Conservation (phyloP, 139 green algal species). For the Pseudopediastrum boryanum region DNA sequence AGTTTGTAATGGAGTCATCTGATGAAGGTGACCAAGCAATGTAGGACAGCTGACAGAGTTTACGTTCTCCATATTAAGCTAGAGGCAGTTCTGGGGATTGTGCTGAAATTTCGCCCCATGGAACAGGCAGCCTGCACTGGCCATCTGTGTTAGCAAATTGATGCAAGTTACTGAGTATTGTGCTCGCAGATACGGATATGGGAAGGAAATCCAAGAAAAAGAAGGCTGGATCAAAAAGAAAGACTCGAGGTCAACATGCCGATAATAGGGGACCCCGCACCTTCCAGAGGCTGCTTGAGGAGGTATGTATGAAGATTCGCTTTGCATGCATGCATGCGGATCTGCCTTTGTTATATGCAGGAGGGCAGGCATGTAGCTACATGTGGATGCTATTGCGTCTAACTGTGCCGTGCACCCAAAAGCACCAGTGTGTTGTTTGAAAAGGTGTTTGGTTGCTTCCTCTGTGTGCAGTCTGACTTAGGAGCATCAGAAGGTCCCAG, state of each 20-base stretch:
- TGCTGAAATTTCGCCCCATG: too few species aligned
- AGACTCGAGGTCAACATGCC: conserved; percentile 57
- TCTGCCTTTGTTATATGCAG: neutral
- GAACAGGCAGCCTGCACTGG: too few species aligned
- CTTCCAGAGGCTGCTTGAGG: conserved; percentile 73
- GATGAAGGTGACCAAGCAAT: conserved; percentile 59
- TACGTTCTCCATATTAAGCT: too few species aligned
- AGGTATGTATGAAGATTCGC: conserved; percentile 34
- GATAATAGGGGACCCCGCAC: conserved; percentile 52
- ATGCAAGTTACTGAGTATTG: too few species aligned
- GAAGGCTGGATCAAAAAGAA: conserved; percentile 39
- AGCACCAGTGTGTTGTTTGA: too few species aligned
- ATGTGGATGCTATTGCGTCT: neutral
- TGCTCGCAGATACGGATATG: conserved; percentile 38
- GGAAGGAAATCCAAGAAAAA: conserved; percentile 60
- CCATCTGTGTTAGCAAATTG: too few species aligned
- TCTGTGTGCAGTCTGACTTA: conserved; percentile 49
- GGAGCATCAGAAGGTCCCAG: conserved; percentile 50
- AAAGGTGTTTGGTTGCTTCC: too few species aligned
- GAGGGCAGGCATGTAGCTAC: neutral
- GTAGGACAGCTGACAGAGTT: too few species aligned
- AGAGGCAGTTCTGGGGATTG: too few species aligned
- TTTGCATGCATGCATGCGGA: neutral
- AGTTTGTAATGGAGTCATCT: conserved; percentile 55
- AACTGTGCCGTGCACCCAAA: neutral